Conservation (phyloP, 208 protist species). For the Crithidia expoeki region DNA sequence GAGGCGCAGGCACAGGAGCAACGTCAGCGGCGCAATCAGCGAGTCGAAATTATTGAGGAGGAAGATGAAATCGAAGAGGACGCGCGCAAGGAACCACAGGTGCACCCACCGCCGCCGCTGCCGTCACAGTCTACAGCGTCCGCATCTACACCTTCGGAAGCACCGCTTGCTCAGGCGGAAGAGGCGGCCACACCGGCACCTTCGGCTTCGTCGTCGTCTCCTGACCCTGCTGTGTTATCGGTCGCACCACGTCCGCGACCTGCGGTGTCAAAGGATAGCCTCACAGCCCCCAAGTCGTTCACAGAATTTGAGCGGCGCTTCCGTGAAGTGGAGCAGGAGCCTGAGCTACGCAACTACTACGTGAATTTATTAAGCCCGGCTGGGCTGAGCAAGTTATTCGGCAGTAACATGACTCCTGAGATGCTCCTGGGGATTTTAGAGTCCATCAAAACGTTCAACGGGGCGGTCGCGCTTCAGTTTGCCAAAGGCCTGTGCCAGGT, state of each 20-base stretch:
- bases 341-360: conserved; percentile 75
- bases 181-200: neutral
- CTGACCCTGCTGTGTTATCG: conserved; percentile 6
- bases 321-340: conserved; percentile 52
- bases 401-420: conserved; percentile 86
- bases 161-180: conserved; percentile 5
- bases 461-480: conserved; percentile 50
- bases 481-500: conserved; percentile 75
- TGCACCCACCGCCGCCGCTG: neutral
- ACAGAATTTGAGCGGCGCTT: conserved; percentile 90
- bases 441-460: conserved; percentile 42
- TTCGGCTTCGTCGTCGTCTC: neutral
- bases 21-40: conserved; percentile 43
- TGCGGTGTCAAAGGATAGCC: conserved; percentile 57
- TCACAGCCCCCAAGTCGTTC: conserved; percentile 78
- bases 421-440: conserved; percentile 73
- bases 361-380: conserved; percentile 63
- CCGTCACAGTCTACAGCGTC: neutral
- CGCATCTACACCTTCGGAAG: conserved; percentile 7
- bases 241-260: conserved; percentile 31
- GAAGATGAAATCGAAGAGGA: conserved; percentile 25
- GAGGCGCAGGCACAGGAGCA: conserved; percentile 37
- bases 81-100: neutral
- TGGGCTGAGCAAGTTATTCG: conserved; percentile 65
- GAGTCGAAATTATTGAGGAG: conserved; percentile 83